phyloP scores from a whole-genome alignment of 1,284 basidiomycete species.

The Boletus smithii region DNA sequence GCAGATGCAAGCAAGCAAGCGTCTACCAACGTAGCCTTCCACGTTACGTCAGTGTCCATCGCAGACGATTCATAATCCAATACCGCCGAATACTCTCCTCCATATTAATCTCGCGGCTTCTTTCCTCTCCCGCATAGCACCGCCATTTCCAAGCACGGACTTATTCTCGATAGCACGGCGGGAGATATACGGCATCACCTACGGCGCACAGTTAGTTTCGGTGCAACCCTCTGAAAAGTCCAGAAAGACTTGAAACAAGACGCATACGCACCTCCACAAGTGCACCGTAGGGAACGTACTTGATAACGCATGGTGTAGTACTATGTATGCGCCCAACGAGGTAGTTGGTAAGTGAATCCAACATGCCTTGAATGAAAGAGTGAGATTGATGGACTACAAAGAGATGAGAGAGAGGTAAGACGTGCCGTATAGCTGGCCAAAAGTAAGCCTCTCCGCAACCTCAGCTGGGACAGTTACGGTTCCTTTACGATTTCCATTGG shows the following conservation, averaged over 20 bases:
- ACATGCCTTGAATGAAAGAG: constrained; percentile 60
- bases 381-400: not conserved
- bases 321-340: constrained; percentile 58
- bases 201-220: not conserved
- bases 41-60: constrained; percentile 1
- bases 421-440: constrained; percentile 85
- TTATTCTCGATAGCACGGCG: constrained; percentile 79
- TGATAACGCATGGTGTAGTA: constrained; percentile 69
- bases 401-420: constrained; percentile 5
- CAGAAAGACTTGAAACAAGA: not conserved
- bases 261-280: constrained; percentile 52
- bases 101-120: constrained; percentile 52
- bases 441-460: constrained; percentile 65
- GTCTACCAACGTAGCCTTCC: too few relatives aligned
- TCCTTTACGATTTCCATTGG: constrained; percentile 26
- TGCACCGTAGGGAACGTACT: constrained; percentile 85
- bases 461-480: constrained; percentile 44
- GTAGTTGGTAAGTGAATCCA: constrained; percentile 73
- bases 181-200: constrained; percentile 71
- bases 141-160: constrained; percentile 53
- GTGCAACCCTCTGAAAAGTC: not conserved
- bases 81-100: constrained; percentile 41
- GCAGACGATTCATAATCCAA: constrained; percentile 17
- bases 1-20: too few relatives aligned
- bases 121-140: constrained; percentile 52